These are phyloP conservation scores for Stemphylium beticola DNA, from an alignment of 2,329 filamentous ascomycete species.

Conservation along the genomic window DNA sequence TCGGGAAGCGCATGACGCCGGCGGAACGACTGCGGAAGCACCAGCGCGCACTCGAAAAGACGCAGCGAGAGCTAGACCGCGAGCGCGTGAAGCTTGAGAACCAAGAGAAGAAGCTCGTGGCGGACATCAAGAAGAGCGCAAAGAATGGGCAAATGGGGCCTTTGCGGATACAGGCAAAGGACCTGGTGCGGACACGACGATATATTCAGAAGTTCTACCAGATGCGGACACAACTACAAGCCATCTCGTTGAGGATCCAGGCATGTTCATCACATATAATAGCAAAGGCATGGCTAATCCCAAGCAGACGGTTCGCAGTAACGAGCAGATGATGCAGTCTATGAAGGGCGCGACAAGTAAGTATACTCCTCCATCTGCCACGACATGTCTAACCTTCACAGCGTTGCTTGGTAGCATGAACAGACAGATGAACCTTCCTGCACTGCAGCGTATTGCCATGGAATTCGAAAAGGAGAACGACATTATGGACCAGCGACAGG, in stretches of 20 bases:
- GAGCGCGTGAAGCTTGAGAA: slow-evolving; percentile 96
- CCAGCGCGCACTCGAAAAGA: slow-evolving; percentile 95
- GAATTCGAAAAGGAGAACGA: slow-evolving; percentile 99
- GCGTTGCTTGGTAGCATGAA: slow-evolving; percentile 96
- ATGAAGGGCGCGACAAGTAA: slow-evolving; percentile 90
- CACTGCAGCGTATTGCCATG: slow-evolving; percentile 95
- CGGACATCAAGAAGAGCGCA: slow-evolving; percentile 97
- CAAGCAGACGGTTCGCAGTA: slow-evolving; percentile 86
- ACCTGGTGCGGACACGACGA: slow-evolving; percentile 87
- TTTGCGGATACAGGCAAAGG: slow-evolving; percentile 97
- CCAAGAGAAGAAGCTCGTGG: slow-evolving; percentile 95
- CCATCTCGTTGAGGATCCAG: slow-evolving; percentile 93
- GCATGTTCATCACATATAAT: slow-evolving; percentile 55
- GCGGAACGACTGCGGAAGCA: slow-evolving; percentile 91
- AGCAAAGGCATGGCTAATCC: slow-evolving; percentile 20
- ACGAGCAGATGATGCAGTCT: slow-evolving; percentile 99
- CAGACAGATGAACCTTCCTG: slow-evolving; percentile 93
- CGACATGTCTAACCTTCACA: slow-evolving; percentile 25
- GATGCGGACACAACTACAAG: slow-evolving; percentile 96
- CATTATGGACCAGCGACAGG: slow-evolving; percentile 98
- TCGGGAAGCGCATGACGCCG: slow-evolving; percentile 98
- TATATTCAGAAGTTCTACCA: slow-evolving; percentile 99
- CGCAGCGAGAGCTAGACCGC: slow-evolving; percentile 92
- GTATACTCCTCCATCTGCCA: background rate
- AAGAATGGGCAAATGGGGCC: slow-evolving; percentile 99